Percentiles rank a stretch among this genome's conserved stretches.
Conservation (phyloP, 78 protist genomes). For the Dictyostelium brefeldianum region DNA sequence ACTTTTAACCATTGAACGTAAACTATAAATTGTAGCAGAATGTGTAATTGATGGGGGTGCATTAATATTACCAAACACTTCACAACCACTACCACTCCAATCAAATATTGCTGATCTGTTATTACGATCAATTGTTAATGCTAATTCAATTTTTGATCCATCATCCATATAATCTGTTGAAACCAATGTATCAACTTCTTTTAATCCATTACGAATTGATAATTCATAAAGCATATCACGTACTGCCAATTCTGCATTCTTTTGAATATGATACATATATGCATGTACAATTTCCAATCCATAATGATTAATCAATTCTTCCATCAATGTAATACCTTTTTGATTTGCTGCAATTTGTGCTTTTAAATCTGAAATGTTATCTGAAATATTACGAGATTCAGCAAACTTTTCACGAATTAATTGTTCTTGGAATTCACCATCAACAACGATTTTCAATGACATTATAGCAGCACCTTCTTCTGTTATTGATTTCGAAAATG, state of each 20-base stretch:
- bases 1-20: slow-evolving; percentile 91
- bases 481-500: slow-evolving; percentile 83
- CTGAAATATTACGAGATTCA: slow-evolving; percentile 83
- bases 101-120: slow-evolving; percentile 89
- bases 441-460: slow-evolving; percentile 85
- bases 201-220: slow-evolving; percentile 24
- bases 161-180: slow-evolving; percentile 95
- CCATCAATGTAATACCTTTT: slow-evolving; percentile 89
- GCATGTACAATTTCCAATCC: slow-evolving; percentile 91
- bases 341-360: slow-evolving; percentile 97
- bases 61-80: slow-evolving; percentile 93
- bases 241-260: slow-evolving; percentile 93
- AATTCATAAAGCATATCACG: slow-evolving; percentile 76
- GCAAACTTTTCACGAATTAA: slow-evolving; percentile 56
- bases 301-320: slow-evolving; percentile 85
- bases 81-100: slow-evolving; percentile 90
- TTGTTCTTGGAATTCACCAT: slow-evolving; percentile 79
- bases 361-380: slow-evolving; percentile 90
- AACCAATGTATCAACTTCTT: slow-evolving; percentile 43
- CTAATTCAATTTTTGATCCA: slow-evolving; percentile 90
- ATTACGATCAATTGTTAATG: slow-evolving; percentile 82
- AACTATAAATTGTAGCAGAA: slow-evolving; percentile 93
- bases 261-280: slow-evolving; percentile 94
- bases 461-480: slow-evolving; percentile 95
- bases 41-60: slow-evolving; percentile 92